Evolutionary conservation across 176 grass and related monocot species (phyloP).

Genomic region (Bonia amplexicaulis): DNA sequence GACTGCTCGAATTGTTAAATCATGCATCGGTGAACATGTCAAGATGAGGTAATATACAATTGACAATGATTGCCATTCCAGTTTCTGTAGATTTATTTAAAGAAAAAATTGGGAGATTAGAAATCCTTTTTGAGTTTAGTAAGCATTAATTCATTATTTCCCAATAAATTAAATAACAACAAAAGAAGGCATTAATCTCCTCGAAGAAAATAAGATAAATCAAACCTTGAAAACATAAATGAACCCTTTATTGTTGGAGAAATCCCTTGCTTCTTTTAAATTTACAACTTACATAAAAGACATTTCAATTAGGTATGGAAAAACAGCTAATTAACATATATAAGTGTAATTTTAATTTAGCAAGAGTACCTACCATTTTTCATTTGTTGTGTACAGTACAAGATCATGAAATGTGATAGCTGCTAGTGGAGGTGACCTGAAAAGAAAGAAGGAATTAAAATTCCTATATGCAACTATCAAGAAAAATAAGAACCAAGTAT

Average conservation of each 20-base stretch:
- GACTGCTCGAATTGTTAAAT: slow-evolving; percentile 57
- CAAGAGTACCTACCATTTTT: slow-evolving; percentile 93
- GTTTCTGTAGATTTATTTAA: slow-evolving; percentile 60
- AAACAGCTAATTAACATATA: slow-evolving; percentile 1
- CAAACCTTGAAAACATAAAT: slow-evolving; percentile 99
- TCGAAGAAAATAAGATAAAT: slow-evolving; percentile 5
- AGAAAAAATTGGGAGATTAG: slow-evolving; percentile 21
- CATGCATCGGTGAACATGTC: slow-evolving; percentile 91
- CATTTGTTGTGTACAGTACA: slow-evolving; percentile 92
- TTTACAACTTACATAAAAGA: slow-evolving; percentile 66
- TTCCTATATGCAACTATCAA: background rate
- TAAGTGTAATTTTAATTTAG: slow-evolving; percentile 13
- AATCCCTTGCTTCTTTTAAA: slow-evolving; percentile 99
- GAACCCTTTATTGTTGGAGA: slow-evolving; percentile 87
- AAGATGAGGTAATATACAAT: slow-evolving; percentile 91
- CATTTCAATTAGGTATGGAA: slow-evolving; percentile 23
- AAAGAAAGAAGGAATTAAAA: slow-evolving; percentile 19
- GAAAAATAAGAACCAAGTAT: no score
- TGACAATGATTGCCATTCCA: slow-evolving; percentile 92
- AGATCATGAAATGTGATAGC: slow-evolving; percentile 88
- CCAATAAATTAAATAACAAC: slow-evolving; percentile 4
- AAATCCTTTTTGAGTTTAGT: background rate
- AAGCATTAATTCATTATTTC: background rate
- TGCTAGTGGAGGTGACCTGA: slow-evolving; percentile 90
- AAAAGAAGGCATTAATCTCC: slow-evolving; percentile 32